Base-by-base conservation (phyloP, 768 basidiomycete species). In the Suillus lakei region DNA sequence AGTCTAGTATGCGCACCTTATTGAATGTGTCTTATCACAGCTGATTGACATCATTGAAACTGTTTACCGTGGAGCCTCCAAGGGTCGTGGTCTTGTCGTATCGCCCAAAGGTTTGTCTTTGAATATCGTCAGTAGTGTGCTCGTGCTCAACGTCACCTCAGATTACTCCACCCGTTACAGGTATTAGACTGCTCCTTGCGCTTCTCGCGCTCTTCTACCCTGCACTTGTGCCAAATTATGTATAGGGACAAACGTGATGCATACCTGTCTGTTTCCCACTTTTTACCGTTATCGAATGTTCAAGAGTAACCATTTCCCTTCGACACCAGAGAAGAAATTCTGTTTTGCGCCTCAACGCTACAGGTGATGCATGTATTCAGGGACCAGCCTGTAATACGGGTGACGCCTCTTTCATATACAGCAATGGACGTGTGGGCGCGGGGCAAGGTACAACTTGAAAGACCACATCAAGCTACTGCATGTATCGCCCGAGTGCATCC, bases 31-130 rank as follows among this genome's bases (percentile, higher is more conserved):
- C 18, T 30, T 0, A 39, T 41, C 10, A 12, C 66, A 98, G 95
- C 81, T 99, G 75, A 96, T 99, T 72, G 97, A 99, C 76, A 96
- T 99, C 70, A 90, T 99, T 70, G 97, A 98, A 79, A 98, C 98
- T 10, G 97, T 99, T 7, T 99, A 98, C 77, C 89, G 98, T 67
- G 98, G 98, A 36, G 98, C 98, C 1, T 95, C 95, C 2, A 98
- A 98, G 73, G 98, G 97, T 15, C 91, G 97, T 63, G 96, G 98
- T 93, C 82, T 99, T 36, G 97, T 99, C 39, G 96, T 98, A 16
- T 96, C 96, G 0, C 96, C 96, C 0, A 96, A 95, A 85, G 96
- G 96, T 93, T 28, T 32, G 84, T 75, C 18, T 10, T 16, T 60
- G 4, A 16, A 4, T 32, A n/a, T 34, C 3, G 30, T 38, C 60